Evolutionary conservation across 371 early-diverging fungal genomes (phyloP).

Genomic region (Lichtheimia ramosa): DNA sequence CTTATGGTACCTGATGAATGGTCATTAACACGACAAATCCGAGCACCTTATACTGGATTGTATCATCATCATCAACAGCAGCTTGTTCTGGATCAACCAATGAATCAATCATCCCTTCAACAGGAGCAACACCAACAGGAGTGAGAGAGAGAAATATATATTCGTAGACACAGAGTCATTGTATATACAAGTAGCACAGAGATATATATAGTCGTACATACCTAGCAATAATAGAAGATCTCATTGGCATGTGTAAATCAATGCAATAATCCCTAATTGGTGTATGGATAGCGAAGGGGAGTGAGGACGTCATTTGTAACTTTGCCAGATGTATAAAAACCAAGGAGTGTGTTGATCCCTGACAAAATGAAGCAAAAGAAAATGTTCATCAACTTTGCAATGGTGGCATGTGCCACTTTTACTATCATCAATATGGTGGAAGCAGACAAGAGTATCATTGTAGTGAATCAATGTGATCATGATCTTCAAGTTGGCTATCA

Average conservation of each 20-base stretch:
- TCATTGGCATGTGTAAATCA: no score
- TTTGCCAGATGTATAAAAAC: no score
- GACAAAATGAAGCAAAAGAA: no score
- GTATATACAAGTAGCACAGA: no score
- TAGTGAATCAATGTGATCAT: conserved; percentile 17
- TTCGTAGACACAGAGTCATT: no score
- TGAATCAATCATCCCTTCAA: neutral
- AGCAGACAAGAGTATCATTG: conserved; percentile 7
- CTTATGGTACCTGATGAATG: conserved; percentile 76
- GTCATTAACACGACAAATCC: conserved; percentile 26
- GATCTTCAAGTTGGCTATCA: conserved; percentile 23
- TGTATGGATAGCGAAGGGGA: conserved; percentile 6
- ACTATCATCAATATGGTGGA: neutral
- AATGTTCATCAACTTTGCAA: neutral
- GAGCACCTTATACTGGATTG: conserved; percentile 10
- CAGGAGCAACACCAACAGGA: neutral
- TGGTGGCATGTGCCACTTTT: neutral
- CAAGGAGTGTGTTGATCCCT: no score
- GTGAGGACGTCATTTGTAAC: neutral
- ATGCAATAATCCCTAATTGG: neutral
- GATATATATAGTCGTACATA: no score
- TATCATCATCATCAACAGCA: conserved; percentile 22
- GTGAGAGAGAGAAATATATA: no score
- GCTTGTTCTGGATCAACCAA: conserved; percentile 3
- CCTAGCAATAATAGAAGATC: no score